Evolutionary conservation across 352 stramenopile species (phyloP), one percentile per base, ranked within the genome.

Genomic region (Phytophthora meadii): DNA sequence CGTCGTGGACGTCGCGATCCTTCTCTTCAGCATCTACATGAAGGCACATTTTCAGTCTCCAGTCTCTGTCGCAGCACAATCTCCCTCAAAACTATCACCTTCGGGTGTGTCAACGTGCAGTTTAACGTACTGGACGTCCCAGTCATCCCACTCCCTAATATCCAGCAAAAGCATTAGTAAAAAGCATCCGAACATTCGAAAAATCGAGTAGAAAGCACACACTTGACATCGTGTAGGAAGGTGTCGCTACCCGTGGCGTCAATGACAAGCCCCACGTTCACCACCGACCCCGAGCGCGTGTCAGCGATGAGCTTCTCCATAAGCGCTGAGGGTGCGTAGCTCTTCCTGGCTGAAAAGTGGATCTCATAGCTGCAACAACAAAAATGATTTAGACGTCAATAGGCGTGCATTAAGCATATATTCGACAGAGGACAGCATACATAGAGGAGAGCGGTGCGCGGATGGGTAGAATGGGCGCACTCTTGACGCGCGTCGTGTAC

Each of bases 71-170:
- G 27, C 1, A 30, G 27, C 27, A 30, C 6, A 45, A 10, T 8
- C 24, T 8, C 12, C 28, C 11, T 19, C 15, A 62, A 30, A 45
- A 8, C 1, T 15, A 49, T 45, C 34, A 88, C 77, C 77, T 74
- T 83, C 77, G 2, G 72, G 50, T 12, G 71, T 70, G 27, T 69
- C 57, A 6, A 80, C 61, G 3, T 49, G 62, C 36, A 96, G 72
- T 60, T 96, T 94, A 32, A 89, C 72, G 51, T 89, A 96, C 39
- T 91, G 67, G 1, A 96, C 88, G 46, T 96, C 88, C 88, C 88
- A 96, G 55, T 96, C 88, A 24, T 93, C 80, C 88, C 88, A 96
- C 68, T 96, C 88, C 52, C 88, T 95, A 61, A 10, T 54, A n/a
- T 46, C 45, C 55, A 41, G 15, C 36, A 14, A 25, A 22, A 41